Percentiles rank a stretch among this genome's conserved stretches.
Evolutionary conservation across 768 basidiomycete species (phyloP).

Genomic region (Boletus tomentosulus): DNA sequence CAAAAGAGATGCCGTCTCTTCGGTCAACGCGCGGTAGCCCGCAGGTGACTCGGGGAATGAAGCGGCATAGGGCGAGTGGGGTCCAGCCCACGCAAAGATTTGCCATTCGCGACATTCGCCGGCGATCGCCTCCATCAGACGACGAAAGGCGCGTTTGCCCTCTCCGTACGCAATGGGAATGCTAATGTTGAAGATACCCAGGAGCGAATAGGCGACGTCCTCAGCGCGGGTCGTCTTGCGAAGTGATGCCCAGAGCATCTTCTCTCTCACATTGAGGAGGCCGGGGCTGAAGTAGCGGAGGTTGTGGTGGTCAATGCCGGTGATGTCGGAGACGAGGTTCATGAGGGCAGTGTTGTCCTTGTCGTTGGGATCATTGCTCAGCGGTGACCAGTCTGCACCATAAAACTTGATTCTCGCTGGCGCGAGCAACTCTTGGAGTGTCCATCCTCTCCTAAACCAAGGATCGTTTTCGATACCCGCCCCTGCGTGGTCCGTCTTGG

Average conservation of each 20-base stretch:
- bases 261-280: conserved; percentile 16
- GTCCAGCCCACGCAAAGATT: conserved; percentile 20
- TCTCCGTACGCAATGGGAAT: conserved; percentile 25
- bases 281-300: conserved; percentile 21
- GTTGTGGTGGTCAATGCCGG: conserved; percentile 7
- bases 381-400: conserved; percentile 9
- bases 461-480: conserved; percentile 10
- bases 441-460: conserved; percentile 23
- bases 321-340: conserved; percentile 8
- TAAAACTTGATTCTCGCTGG: conserved; percentile 21
- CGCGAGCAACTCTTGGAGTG: conserved; percentile 21
- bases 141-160: conserved; percentile 22
- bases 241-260: conserved; percentile 23
- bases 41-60: conserved; percentile 18
- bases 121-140: conserved; percentile 23
- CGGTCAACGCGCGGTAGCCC: conserved; percentile 13
- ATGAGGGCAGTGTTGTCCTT: conserved; percentile 17
- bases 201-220: conserved; percentile 23
- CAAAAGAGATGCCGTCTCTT: not conserved
- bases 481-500: not conserved
- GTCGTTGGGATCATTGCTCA: conserved; percentile 14
- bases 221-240: conserved; percentile 25
- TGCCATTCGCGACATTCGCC: conserved; percentile 17
- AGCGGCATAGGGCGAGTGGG: conserved; percentile 17
- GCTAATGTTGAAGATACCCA: conserved; percentile 25